Evolutionary conservation across 257 asterid genomes (phyloP), one percentile per base, ranked within the genome.

Genomic region (Nicotiana tabacum): DNA sequence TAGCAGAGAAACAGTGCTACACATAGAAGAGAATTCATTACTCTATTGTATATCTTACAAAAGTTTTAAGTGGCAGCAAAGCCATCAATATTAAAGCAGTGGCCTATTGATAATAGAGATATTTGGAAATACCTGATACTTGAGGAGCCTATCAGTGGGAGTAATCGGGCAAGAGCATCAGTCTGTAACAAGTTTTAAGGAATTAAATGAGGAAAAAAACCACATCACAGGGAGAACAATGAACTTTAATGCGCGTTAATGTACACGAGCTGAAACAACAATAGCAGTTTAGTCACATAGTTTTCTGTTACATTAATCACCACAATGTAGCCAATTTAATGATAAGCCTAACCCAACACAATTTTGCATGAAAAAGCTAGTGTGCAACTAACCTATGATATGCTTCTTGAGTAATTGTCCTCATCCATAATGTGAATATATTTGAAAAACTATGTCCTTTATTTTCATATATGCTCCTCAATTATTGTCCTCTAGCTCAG

Each of bases 61-160:
- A 11, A 67, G 65, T 81, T 9, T 24, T 12, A 27, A 74, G 80
- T 35, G 24, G 43, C 67, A 70, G n/a, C 35, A n/a, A 11, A 67
- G 15, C 33, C 13, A 15, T 48, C 35, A 65, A 66, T 66, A 77
- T 15, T 60, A 69, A 33, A 35, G 48, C 64, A 24, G 61, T 72
- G 16, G 7, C 32, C 43, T 35, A 35, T 60, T 12, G 82, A 74
- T 69, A 10, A 53, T 17, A 0, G 29, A 51, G 64, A 62, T 60
- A 35, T 78, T 30, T 48, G 51, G 53, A 66, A 83, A 58, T 91
- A 96, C 99, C 99, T 96, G 90, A 91, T 89, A 79, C 81, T 87
- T 70, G 99, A 96, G 66, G 98, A 91, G 80, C 99, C 99, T 43
- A 96, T 96, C 86, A 96, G 77, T 6, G 99, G 99, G 85, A 96